Percentiles rank a stretch among this genome's conserved stretches.
phyloP scores from a whole-genome alignment of 192 early-diverging fungal species.

The Coemansia sp. region DNA sequence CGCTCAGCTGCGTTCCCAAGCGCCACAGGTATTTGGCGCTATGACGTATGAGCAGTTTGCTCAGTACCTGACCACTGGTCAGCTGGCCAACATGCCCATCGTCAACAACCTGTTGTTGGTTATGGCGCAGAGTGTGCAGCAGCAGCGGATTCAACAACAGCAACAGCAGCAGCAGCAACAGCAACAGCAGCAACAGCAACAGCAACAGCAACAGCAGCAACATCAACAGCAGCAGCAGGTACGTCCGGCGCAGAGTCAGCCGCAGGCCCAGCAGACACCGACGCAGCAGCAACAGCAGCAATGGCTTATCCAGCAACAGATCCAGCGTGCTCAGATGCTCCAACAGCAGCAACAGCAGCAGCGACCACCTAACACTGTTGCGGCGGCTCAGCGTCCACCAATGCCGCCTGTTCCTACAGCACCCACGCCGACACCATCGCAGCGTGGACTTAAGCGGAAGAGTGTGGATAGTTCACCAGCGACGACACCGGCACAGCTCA shows the following conservation, averaged over 20 bases:
- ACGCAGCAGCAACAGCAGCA: conserved; percentile 3
- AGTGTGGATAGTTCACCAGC: conserved; percentile 41
- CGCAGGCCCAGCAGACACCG: conserved; percentile 4
- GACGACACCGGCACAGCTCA: neutral
- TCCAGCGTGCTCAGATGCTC: neutral
- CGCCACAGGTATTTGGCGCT: conserved; percentile 19
- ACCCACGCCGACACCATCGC: conserved; percentile 18
- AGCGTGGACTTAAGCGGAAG: conserved; percentile 45
- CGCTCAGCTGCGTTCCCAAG: conserved; percentile 14
- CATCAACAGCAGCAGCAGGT: too few relatives aligned
- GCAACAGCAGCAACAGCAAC: conserved; percentile 3
- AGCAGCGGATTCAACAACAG: conserved; percentile 4
- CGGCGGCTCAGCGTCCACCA: too few relatives aligned
- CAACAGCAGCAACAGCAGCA: conserved; percentile 10
- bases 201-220: neutral
- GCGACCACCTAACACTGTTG: too few relatives aligned
- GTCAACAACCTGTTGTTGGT: conserved; percentile 19
- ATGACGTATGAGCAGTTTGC: conserved; percentile 16
- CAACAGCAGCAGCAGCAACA: conserved; percentile 18
- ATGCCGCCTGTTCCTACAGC: neutral
- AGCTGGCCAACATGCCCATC: conserved; percentile 6
- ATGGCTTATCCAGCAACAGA: conserved; percentile 6
- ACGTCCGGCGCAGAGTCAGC: neutral
- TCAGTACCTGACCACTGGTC: conserved; percentile 14
- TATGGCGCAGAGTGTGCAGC: conserved; percentile 8